These are phyloP conservation scores for Glonium stellatum DNA, from an alignment of 495 filamentous ascomycete genomes.

Conservation along the genomic window DNA sequence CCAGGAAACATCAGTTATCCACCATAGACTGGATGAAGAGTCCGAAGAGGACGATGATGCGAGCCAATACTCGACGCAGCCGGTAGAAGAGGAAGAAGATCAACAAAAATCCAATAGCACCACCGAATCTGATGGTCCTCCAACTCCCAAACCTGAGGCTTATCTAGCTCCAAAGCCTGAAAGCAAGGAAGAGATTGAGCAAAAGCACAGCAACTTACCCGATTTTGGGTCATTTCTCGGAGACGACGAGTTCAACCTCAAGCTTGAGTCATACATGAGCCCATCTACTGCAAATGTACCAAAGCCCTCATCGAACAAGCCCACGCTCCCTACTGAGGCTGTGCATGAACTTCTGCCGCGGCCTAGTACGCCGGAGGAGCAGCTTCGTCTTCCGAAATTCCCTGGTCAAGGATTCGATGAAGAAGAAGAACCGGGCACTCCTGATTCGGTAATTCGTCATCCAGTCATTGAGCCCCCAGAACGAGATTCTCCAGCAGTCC, in stretches of 20 bases:
- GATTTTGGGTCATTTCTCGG: slow-evolving; percentile 42
- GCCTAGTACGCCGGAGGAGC: slow-evolving; percentile 57
- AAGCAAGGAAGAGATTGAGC: slow-evolving; percentile 8
- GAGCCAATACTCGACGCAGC: slow-evolving; percentile 35
- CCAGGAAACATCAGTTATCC: slow-evolving; percentile 36
- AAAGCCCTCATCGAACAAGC: slow-evolving; percentile 29
- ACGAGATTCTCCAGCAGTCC: slow-evolving; percentile 54
- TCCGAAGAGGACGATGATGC: slow-evolving; percentile 31
- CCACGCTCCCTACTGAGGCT: slow-evolving; percentile 44
- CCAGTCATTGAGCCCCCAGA: slow-evolving; percentile 44
- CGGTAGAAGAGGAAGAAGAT: slow-evolving; percentile 15
- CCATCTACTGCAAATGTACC: slow-evolving; percentile 38
- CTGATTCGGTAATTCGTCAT: slow-evolving; percentile 89
- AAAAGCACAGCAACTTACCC: slow-evolving; percentile 36
- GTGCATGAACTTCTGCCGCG: slow-evolving; percentile 49
- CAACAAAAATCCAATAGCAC: slow-evolving; percentile 21
- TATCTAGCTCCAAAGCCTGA: slow-evolving; percentile 8
- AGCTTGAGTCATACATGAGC: slow-evolving; percentile 47
- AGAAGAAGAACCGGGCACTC: slow-evolving; percentile 66
- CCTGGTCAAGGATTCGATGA: slow-evolving; percentile 47
- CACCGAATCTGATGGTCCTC: slow-evolving; percentile 27
- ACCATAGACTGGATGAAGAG: slow-evolving; percentile 26
- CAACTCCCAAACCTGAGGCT: slow-evolving; percentile 26
- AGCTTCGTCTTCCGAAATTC: slow-evolving; percentile 42
- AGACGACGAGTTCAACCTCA: slow-evolving; percentile 46